Conservation (phyloP, 345 rosid species). For the Schrenkiella parvula region DNA sequence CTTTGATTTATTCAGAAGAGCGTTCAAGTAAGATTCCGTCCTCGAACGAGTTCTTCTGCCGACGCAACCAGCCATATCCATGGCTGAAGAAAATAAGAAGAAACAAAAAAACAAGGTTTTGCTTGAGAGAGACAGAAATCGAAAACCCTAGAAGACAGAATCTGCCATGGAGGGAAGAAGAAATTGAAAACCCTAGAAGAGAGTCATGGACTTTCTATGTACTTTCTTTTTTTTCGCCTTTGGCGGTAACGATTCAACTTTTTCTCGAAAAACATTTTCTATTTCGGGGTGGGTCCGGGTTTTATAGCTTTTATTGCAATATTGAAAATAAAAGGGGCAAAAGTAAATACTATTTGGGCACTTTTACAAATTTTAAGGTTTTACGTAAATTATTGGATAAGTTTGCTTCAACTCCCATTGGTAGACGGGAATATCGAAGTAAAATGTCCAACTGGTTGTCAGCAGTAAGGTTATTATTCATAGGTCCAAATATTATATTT, state of each 20-base stretch:
- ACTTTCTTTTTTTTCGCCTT: neutral
- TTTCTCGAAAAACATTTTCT: slow-evolving; percentile 7
- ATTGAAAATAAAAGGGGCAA: neutral
- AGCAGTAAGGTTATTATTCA: neutral
- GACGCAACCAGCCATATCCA: slow-evolving; percentile 31
- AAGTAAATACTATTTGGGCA: neutral
- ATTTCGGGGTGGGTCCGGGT: neutral
- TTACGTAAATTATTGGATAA: neutral
- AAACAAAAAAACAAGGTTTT: neutral
- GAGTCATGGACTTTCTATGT: neutral
- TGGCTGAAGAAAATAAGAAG: neutral
- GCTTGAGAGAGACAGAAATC: neutral
- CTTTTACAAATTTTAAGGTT: neutral
- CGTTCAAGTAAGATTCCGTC: slow-evolving; percentile 17
- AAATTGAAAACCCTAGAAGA: too few species aligned
- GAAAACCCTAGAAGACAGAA: slow-evolving; percentile 24
- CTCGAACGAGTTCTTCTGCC: slow-evolving; percentile 33
- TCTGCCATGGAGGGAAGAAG: neutral
- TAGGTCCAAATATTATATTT: neutral
- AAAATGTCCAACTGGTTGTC: neutral
- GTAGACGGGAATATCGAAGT: neutral
- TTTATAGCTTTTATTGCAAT: neutral
- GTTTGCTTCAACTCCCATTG: neutral
- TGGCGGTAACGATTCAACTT: slow-evolving; percentile 36
- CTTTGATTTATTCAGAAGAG: neutral